Conservation (phyloP, 768 basidiomycete genomes). For the Auricularia heimuer region DNA sequence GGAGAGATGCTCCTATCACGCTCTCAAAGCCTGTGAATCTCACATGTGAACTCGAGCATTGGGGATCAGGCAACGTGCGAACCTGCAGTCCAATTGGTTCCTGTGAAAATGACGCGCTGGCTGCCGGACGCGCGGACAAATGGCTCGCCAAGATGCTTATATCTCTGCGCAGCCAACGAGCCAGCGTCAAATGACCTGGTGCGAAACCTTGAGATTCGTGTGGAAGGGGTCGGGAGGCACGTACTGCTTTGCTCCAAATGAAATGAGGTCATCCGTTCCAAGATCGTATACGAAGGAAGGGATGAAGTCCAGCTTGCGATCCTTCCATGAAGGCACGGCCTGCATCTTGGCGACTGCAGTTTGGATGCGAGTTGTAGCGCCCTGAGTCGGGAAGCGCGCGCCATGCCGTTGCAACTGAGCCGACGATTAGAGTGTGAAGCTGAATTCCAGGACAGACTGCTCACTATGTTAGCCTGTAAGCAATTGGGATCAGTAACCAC, state of each 20-base stretch:
- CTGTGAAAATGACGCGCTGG: constrained; percentile 54
- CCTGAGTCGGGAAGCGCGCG: constrained; percentile 60
- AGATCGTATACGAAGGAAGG: constrained; percentile 48
- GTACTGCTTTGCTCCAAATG: constrained; percentile 57
- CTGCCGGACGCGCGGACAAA: constrained; percentile 44
- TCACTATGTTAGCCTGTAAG: constrained; percentile 49
- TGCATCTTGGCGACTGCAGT: constrained; percentile 45
- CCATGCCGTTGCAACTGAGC: constrained; percentile 71
- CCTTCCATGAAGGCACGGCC: constrained; percentile 33
- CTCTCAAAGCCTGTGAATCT: constrained; percentile 43
- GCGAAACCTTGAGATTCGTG: neutral
- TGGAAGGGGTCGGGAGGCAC: constrained; percentile 13
- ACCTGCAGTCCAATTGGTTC: constrained; percentile 64
- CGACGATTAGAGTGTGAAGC: neutral
- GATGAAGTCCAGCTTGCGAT: constrained; percentile 47
- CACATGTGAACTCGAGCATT: neutral
- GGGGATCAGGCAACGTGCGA: neutral
- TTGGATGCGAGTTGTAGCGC: constrained; percentile 33
- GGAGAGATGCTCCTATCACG: constrained; percentile 37
- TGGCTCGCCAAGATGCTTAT: constrained; percentile 41
- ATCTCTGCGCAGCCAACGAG: constrained; percentile 40
- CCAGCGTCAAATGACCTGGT: constrained; percentile 45
- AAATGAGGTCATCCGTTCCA: constrained; percentile 49
- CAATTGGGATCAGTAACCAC: neutral
- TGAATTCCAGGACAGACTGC: constrained; percentile 13